phyloP scores from a whole-genome alignment of 1,139 yeast species.

The Candida sojae region DNA sequence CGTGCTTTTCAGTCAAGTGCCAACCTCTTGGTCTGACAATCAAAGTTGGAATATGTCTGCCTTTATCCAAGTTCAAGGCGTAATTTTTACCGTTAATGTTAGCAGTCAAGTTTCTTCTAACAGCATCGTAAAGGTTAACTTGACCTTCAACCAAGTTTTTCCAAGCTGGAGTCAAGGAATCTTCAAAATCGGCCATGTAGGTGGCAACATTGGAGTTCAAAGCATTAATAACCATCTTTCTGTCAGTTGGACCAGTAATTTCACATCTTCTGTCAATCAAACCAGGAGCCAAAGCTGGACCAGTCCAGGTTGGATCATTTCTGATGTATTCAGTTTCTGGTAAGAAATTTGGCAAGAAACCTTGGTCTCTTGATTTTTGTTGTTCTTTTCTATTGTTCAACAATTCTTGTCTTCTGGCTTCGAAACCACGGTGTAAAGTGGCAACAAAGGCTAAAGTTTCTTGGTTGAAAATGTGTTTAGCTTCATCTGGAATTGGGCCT shows the following conservation, averaged over 20 bases:
- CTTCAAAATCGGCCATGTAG: slow-evolving; percentile 95
- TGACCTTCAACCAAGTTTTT: slow-evolving; percentile 84
- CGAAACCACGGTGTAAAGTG: slow-evolving; percentile 71
- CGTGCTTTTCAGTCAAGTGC: slow-evolving; percentile 78
- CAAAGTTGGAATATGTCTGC: slow-evolving; percentile 59
- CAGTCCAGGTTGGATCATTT: slow-evolving; percentile 77
- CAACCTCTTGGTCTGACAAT: slow-evolving; percentile 87
- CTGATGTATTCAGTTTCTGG: slow-evolving; percentile 73
- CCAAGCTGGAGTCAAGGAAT: slow-evolving; percentile 97
- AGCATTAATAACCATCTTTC: slow-evolving; percentile 94
- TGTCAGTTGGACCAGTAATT: slow-evolving; percentile 87
- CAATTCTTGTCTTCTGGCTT: slow-evolving; percentile 58
- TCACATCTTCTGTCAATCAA: slow-evolving; percentile 78
- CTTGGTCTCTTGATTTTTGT: slow-evolving; percentile 65
- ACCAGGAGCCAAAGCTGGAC: slow-evolving; percentile 76
- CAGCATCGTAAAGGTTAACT: slow-evolving; percentile 87
- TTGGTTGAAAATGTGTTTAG: slow-evolving; percentile 62
- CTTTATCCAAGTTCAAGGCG: slow-evolving; percentile 54
- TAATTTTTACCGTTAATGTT: slow-evolving; percentile 61
- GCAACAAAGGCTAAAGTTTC: slow-evolving; percentile 77
- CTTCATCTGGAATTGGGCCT: slow-evolving; percentile 61
- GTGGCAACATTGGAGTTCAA: slow-evolving; percentile 87
- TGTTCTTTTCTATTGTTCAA: slow-evolving; percentile 60
- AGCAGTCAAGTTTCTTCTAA: slow-evolving; percentile 64
- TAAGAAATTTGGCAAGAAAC: slow-evolving; percentile 69